Base-by-base conservation (phyloP, 257 asterid species). In the Nicotiana otophora region DNA sequence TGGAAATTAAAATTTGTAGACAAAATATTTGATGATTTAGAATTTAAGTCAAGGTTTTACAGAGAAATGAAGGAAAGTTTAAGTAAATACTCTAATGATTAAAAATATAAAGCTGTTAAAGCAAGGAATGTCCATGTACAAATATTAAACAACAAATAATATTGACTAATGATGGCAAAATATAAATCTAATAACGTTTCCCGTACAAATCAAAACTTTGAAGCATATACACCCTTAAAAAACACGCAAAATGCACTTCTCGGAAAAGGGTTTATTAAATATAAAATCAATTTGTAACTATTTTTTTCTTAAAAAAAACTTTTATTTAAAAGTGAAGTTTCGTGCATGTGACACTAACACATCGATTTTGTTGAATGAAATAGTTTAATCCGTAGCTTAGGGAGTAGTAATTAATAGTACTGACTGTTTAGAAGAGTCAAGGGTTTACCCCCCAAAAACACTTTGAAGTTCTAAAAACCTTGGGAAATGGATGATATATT, bases 321-420 rank as follows among this genome's bases (percentile, higher is more conserved):
- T 42, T 70, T 42, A 42, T 42, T 72, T 3, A 15, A 74, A 48
- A 74, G 42, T 14, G 16, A 48, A 74, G 42, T 48, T 48, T 26
- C 80, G 5, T 48, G 79, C 79, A 72, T 72, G 79, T 72, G 79
- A 72, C 79, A 20, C 39, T 23, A 72, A 72, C 23, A 48, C 79
- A 48, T 72, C 79, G 79, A 46, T 46, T 46, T 42, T 72, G 39
- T 46, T 72, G 79, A 72, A 46, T 12, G 36, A 48, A 48, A 72
- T 72, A 46, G 20, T 72, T 46, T 72, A 72, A 42, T 70, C 60
- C 60, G 46, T 70, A 14, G 14, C 61, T 46, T 72, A 14, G 15
- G 79, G 23, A 12, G 33, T 11, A 42, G 79, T 46, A 42, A 70
- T 69, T 39, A 42, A 42, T n/a, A 46, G 34, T 42, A 23, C 61